These are phyloP conservation scores for Melanomma pulvis-pyrius DNA, from an alignment of 495 filamentous ascomycete species.

Conservation along the genomic window DNA sequence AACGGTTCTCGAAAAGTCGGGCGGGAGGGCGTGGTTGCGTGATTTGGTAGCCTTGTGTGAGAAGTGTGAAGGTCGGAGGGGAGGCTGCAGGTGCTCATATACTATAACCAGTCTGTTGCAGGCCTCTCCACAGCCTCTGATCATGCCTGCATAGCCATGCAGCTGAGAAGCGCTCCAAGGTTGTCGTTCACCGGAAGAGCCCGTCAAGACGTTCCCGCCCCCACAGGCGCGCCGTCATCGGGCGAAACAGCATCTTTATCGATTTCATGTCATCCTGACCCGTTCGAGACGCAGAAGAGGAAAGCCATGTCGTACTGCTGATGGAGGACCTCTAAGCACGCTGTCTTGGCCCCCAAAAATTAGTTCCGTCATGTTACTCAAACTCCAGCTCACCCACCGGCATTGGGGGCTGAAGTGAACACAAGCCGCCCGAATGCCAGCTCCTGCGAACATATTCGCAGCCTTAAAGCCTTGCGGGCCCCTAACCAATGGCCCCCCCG, in stretches of 20 bases:
- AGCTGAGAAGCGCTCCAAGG: background rate
- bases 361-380: background rate
- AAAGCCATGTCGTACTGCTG: background rate
- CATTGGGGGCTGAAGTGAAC: slow-evolving; percentile 30
- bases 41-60: slow-evolving; percentile 26
- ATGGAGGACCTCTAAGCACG: background rate
- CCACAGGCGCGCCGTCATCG: background rate
- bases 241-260: background rate
- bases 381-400: too few relatives aligned
- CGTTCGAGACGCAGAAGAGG: background rate
- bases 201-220: slow-evolving; percentile 1
- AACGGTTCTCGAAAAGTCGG: background rate
- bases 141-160: slow-evolving; percentile 9
- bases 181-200: slow-evolving; percentile 8
- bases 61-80: slow-evolving; percentile 3
- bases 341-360: background rate
- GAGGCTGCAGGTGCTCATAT: slow-evolving; percentile 27
- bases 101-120: slow-evolving; percentile 10
- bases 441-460: slow-evolving; percentile 16
- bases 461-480: slow-evolving; percentile 16
- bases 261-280: background rate
- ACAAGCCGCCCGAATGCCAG: background rate
- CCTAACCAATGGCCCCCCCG: slow-evolving; percentile 9
- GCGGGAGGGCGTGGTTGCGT: background rate
- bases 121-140: slow-evolving; percentile 26